phyloP scores from a whole-genome alignment of 2,329 filamentous ascomycete species.

The Ceratocystis albifundus region DNA sequence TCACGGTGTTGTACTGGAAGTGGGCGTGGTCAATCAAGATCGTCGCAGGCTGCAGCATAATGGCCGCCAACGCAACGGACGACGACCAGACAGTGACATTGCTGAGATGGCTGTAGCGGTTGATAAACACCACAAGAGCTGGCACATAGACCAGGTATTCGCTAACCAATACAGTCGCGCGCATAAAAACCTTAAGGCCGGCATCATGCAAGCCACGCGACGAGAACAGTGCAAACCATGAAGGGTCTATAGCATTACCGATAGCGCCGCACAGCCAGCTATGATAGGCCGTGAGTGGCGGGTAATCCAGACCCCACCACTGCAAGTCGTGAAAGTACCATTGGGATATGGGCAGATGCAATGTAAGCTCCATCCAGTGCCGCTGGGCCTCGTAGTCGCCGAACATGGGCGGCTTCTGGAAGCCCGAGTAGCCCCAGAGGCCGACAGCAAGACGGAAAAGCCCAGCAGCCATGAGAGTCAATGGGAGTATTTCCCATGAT shows the following conservation, averaged over 20 bases:
- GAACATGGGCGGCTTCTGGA: conserved; percentile 73
- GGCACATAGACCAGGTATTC: conserved; percentile 87
- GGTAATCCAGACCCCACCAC: conserved; percentile 98
- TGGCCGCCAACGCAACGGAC: conserved; percentile 73
- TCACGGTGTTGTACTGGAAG: conserved; percentile 98
- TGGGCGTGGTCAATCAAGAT: conserved; percentile 91
- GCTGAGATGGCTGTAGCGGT: conserved; percentile 64
- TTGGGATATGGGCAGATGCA: conserved; percentile 74
- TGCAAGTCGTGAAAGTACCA: conserved; percentile 97
- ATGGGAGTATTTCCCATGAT: conserved; percentile 82
- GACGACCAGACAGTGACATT: conserved; percentile 71
- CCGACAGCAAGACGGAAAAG: conserved; percentile 88
- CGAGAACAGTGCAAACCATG: conserved; percentile 76
- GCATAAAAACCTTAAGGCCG: conserved; percentile 86
- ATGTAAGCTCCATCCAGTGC: conserved; percentile 98
- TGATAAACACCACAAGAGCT: conserved; percentile 71
- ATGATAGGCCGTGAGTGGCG: conserved; percentile 93
- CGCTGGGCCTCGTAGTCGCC: conserved; percentile 96
- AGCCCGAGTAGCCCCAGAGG: conserved; percentile 89
- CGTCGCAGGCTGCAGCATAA: conserved; percentile 81
- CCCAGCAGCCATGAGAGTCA: conserved; percentile 80
- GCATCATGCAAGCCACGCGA: conserved; percentile 74
- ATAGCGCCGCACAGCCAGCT: conserved; percentile 89
- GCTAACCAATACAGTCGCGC: conserved; percentile 77
- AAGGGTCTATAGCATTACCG: conserved; percentile 63